Evolutionary conservation across 768 basidiomycete genomes (phyloP).

Genomic region (Pleurotus sapidus): DNA sequence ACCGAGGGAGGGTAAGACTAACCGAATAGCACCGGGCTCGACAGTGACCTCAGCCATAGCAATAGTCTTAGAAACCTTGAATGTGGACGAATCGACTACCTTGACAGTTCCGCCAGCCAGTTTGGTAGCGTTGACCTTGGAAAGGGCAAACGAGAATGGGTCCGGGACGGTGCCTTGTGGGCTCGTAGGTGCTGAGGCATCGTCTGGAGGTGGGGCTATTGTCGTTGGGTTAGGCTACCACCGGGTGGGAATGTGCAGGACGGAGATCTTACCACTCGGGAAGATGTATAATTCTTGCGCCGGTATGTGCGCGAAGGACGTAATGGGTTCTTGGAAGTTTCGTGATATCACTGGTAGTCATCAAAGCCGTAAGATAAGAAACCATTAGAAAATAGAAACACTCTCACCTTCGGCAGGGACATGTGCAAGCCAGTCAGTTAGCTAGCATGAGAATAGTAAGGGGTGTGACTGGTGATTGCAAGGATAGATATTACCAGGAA

Average conservation of each 20-base stretch:
- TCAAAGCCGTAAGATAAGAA: neutral
- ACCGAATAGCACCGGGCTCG: conserved; percentile 60
- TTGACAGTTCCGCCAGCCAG: conserved; percentile 57
- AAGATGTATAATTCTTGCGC: conserved; percentile 55
- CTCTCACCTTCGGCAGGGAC: conserved; percentile 33
- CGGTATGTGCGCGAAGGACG: conserved; percentile 54
- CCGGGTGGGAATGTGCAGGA: neutral
- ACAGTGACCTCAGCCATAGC: conserved; percentile 57
- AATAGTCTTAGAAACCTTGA: conserved; percentile 50
- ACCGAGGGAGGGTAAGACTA: conserved; percentile 6
- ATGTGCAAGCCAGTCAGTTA: conserved; percentile 72
- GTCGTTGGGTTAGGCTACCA: neutral
- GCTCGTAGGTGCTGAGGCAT: conserved; percentile 38
- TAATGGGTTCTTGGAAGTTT: conserved; percentile 48
- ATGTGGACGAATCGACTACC: conserved; percentile 53
- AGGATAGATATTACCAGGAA: conserved; percentile 31
- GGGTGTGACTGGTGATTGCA: neutral
- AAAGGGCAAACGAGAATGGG: conserved; percentile 54
- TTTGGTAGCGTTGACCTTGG: conserved; percentile 39
- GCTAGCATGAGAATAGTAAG: conserved; percentile 6
- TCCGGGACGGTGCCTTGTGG: conserved; percentile 45
- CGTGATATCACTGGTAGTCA: conserved; percentile 48
- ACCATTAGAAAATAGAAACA: neutral
- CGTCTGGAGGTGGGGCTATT: conserved; percentile 33
- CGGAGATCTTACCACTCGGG: conserved; percentile 21